Conservation (phyloP, 176 grass and related monocot genomes). For the Triticum aestivum region IWGSC_CS_RefSeq_v2.1 NC_057794.1:462280861-462281360, state of each 20-base stretch:
- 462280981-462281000: conserved; percentile 29
- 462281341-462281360: background rate
- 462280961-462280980: background rate
- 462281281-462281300: background rate
- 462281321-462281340: background rate
- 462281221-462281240: background rate
- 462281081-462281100: background rate
- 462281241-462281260: background rate
- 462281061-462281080: background rate
- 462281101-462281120: conserved; percentile 6
- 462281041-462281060: conserved; percentile 10
- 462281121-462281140: background rate
- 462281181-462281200: background rate
- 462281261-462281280: background rate
- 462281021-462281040: conserved; percentile 26
- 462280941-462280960: background rate
- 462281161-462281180: conserved; percentile 13
- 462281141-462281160: background rate
- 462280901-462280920: background rate
- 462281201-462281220: background rate
- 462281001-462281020: conserved; percentile 42
- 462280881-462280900: background rate
- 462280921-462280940: background rate
- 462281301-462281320: background rate
- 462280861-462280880: background rate